Base-by-base conservation (phyloP, 441 rosid genomes). In the Pelargonium fulgidum region DNA sequence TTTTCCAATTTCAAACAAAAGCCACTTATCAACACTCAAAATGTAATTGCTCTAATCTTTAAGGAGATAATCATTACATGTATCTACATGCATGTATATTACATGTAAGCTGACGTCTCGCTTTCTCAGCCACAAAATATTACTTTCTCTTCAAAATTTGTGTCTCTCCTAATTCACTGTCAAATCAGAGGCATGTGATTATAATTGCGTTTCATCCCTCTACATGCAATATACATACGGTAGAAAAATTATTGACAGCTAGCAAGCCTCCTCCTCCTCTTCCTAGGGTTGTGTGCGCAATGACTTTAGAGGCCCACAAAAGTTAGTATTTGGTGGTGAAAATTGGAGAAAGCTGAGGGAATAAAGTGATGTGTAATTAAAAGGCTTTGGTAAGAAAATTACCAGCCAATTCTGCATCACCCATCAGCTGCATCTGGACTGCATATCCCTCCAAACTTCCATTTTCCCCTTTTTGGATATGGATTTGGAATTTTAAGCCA, bases 221-320 rank as follows among this genome's bases (percentile, higher is more conserved):
- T n/a, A n/a, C n/a, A n/a, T n/a, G n/a, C n/a, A n/a, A n/a, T n/a
- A n/a, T n/a, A n/a, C n/a, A n/a, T n/a, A n/a, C n/a, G n/a, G n/a
- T n/a, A n/a, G n/a, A n/a, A 22, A 24, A 24, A 24, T 24, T 1
- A 24, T 24, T 24, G 29, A 1, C 29, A 24, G 29, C 29, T 24
- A 1, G 29, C 29, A 1, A 24, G 29, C 29, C 29, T 24, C 52
- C 14, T 47, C 52, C 5, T n/a, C n/a, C 56, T 6, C n/a, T 17
- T 6, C 42, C 44, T 3, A 9, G 65, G 54, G 44, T 24, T 50
- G 48, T 4, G 68, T 9, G 58, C 58, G 6, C 56, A 14, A 61
- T 41, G 66, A 58, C 74, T 74, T 72, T 68, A 39, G 62, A 77
- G 82, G 78, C 75, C 79, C 85, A 73, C 81, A 72, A 70, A 73